A percentile compares a stretch with the other conserved stretches of the same genome.
These are phyloP conservation scores for Cystoderma amianthinum DNA, from an alignment of 768 basidiomycete genomes.

Conservation along the genomic window DNA sequence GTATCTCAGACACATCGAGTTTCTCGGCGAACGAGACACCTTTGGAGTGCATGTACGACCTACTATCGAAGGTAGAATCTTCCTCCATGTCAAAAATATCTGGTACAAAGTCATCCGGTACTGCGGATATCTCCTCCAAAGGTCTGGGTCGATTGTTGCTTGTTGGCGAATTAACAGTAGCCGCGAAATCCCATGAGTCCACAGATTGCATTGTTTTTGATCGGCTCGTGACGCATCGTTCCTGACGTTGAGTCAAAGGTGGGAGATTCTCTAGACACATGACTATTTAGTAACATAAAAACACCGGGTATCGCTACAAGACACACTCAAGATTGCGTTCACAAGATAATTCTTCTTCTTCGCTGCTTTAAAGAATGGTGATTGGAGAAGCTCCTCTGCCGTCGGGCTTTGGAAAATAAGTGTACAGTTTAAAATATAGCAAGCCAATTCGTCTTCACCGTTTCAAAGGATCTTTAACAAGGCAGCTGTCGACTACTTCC, in stretches of 20 bases:
- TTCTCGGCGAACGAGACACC: not conserved
- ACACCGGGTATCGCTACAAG: conserved; percentile 2
- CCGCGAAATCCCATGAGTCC: conserved; percentile 79
- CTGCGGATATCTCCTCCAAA: conserved; percentile 15
- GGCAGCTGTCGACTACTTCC: conserved; percentile 76
- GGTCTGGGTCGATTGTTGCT: conserved; percentile 17
- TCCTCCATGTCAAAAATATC: conserved; percentile 32
- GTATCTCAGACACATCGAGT: not conserved
- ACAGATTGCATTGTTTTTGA: conserved; percentile 37
- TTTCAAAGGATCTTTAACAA: conserved; percentile 77
- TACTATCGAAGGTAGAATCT: conserved; percentile 7
- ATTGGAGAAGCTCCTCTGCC: conserved; percentile 69
- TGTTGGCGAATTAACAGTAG: conserved; percentile 33
- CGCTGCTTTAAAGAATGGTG: conserved; percentile 70
- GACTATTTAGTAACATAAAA: conserved; percentile 2
- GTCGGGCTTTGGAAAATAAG: conserved; percentile 47
- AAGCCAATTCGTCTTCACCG: conserved; percentile 34
- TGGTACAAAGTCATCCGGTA: conserved; percentile 12
- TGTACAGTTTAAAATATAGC: not conserved
- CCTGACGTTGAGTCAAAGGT: conserved; percentile 66
- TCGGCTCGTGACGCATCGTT: conserved; percentile 43
- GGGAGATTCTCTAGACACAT: conserved; percentile 54
- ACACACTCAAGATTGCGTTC: conserved; percentile 60
- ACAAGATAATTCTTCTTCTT: conserved; percentile 80
- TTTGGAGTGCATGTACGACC: conserved; percentile 8